Evolutionary conservation across 2,329 filamentous ascomycete species (phyloP).

Genomic region (Botrytis sinoallii): DNA sequence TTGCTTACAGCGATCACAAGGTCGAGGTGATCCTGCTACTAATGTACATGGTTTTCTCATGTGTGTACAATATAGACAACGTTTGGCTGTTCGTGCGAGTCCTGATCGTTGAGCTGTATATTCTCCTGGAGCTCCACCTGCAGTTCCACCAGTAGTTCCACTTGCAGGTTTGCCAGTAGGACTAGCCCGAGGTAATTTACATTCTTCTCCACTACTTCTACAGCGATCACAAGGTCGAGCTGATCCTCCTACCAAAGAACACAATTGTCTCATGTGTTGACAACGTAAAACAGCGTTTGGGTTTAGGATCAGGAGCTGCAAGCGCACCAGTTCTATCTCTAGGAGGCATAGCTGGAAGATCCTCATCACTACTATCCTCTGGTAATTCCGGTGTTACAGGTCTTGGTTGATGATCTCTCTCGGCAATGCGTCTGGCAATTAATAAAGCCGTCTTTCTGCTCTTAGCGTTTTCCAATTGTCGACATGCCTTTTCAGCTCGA

Average conservation of each 20-base stretch:
- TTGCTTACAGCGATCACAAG: conserved; percentile 1
- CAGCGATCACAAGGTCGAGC: not conserved
- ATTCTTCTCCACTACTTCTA: not conserved
- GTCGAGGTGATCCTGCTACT: not conserved
- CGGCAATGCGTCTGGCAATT: not conserved
- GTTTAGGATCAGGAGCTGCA: not conserved
- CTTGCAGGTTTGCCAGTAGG: not conserved
- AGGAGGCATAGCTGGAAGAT: not conserved
- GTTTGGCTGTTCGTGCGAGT: not conserved
- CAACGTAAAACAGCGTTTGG: conserved; percentile 4
- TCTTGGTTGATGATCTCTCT: not conserved
- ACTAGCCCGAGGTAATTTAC: not conserved
- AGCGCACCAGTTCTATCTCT: not conserved
- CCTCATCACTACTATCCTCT: conserved; percentile 15
- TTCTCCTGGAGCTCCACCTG: not conserved
- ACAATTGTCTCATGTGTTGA: not conserved
- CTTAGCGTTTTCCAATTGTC: not conserved
- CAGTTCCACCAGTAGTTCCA: not conserved
- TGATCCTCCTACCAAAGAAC: not conserved
- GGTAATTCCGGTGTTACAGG: not conserved
- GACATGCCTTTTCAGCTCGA: not conserved
- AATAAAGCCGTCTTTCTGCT: not conserved
- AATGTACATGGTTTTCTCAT: conserved; percentile 7
- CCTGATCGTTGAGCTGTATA: not conserved
- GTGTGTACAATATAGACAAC: not conserved